Base-by-base conservation (phyloP, 2,329 filamentous ascomycete species). In the Fusarium sp. region DNA sequence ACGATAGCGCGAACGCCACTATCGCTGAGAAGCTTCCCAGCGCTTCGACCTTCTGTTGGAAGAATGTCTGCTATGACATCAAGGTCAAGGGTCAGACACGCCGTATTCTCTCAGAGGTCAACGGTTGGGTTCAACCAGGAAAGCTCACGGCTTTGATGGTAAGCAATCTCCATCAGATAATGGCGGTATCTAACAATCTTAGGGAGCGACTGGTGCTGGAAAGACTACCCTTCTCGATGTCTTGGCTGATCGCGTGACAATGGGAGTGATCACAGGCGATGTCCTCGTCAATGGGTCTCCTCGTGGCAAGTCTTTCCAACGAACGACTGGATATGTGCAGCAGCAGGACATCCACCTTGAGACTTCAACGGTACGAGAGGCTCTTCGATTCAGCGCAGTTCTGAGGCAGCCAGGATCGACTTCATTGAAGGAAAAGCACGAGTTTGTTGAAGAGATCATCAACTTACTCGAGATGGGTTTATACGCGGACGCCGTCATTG, bases 211-310 rank as follows among this genome's bases (percentile, higher is more conserved):
- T 20, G 93, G 93, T 69, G 93, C 93, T 15, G 93, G 93, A 42
- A 97, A 97, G 78, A 97, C 93, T 0, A 96, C 93, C 0, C 86
- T 97, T 21, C 83, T 97, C 24, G 92, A 97, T 78, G 91, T 92
- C 15, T 84, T 97, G 54, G 93, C 93, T 35, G 91, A 90, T 61
- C 90, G 93, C 75, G 90, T 91, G 10, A 93, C 92, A 1, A 93
- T 94, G 89, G 93, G 93, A 77, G 90, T 95, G n/a, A 92, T 97
- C 37, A 88, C 86, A 3, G 93, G 93, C 53, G 90, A 94, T 66
- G 93, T 96, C 88, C 78, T 86, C 4, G 84, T 88, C 8, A 83
- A 87, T 61, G 86, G 85, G 5, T 84, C 84, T 35, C 87, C 86
- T 28, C 88, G 91, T 26, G 92, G 94, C 69, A 84, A 85, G 11